Base-by-base conservation (phyloP, 2,329 filamentous ascomycete genomes). In the Thielaviopsis punctulata region DNA sequence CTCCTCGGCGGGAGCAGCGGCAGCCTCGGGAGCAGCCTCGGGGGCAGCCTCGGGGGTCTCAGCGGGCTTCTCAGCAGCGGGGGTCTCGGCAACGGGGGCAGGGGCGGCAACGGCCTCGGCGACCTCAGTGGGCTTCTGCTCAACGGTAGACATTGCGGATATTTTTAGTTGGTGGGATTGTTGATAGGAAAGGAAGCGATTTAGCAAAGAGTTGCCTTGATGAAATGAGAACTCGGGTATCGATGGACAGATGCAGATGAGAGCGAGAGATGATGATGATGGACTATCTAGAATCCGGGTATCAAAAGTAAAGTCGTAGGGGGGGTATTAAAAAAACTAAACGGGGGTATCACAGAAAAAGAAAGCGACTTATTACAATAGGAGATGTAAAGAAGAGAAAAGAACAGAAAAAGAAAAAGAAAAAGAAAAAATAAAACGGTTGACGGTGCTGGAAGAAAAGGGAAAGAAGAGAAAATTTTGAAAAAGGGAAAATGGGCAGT, bases 111-210 rank as follows among this genome's bases (percentile, higher is more conserved):
- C 61, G 57, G 68, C 66, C 54, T 66, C 64, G 21, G 36, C 55
- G 66, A 72, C 71, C 66, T 80, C 80, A 61, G 76, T 72, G 64
- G 80, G 75, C 73, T 87, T 86, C 68, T 80, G 75, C 67, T 72
- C 73, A 64, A 7, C n/a, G 30, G 86, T 82, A 70, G 84, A 79
- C 82, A 86, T 86, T 73, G 62, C 76, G 71, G 66, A 64, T 64
- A 57, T 55, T 60, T 58, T 54, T 52, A 12, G 18, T 41, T 21
- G 23, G 41, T 25, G 18, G 51, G 24, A 6, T n/a, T 49, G 36
- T 46, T 30, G 27, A 23, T 39, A 27, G 33, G n/a, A 27, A 45
- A 21, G n/a, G 44, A 27, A 8, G 9, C 12, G 57, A 58, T 62
- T 57, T 59, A 60, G 51, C 57, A 58, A 59, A 61, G 41, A 24